These are phyloP conservation scores for Cystoderma amianthinum DNA, from an alignment of 768 basidiomycete species.

Conservation along the genomic window DNA sequence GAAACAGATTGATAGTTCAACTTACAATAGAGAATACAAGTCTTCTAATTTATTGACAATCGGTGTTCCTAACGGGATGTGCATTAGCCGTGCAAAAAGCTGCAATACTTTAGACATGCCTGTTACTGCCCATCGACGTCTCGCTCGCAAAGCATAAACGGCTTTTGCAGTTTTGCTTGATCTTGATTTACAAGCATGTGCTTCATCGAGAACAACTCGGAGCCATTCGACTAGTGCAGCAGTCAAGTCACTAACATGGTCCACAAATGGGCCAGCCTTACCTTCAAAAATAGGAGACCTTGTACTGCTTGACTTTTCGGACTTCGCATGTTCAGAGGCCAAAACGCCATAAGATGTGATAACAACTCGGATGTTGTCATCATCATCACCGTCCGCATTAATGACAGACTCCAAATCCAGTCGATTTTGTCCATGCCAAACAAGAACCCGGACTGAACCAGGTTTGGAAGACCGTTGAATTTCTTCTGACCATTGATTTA, in stretches of 20 bases:
- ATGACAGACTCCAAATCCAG: slow-evolving; percentile 58
- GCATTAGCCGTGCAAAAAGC: background rate
- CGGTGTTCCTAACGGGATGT: slow-evolving; percentile 62
- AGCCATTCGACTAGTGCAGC: slow-evolving; percentile 63
- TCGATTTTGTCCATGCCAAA: slow-evolving; percentile 90
- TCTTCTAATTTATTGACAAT: slow-evolving; percentile 94
- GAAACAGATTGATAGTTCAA: too few species aligned
- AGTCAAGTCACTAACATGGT: background rate
- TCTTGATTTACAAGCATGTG: slow-evolving; percentile 90
- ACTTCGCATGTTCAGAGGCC: slow-evolving; percentile 79
- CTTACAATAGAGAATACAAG: slow-evolving; percentile 74
- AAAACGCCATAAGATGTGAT: slow-evolving; percentile 91
- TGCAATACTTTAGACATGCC: slow-evolving; percentile 27
- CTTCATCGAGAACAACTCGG: slow-evolving; percentile 85
- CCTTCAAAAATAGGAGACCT: slow-evolving; percentile 68
- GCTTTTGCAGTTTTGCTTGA: slow-evolving; percentile 84
- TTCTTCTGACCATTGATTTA: slow-evolving; percentile 93
- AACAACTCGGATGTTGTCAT: slow-evolving; percentile 62
- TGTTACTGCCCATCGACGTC: slow-evolving; percentile 86
- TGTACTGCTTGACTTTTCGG: slow-evolving; percentile 39
- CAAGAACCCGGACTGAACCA: slow-evolving; percentile 53
- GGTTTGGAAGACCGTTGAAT: slow-evolving; percentile 76
- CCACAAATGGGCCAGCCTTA: slow-evolving; percentile 22
- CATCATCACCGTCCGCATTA: slow-evolving; percentile 44
- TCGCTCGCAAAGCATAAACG: slow-evolving; percentile 75